Evolutionary conservation across 257 asterid genomes (phyloP).

Genomic region (Nicotiana tabacum): DNA sequence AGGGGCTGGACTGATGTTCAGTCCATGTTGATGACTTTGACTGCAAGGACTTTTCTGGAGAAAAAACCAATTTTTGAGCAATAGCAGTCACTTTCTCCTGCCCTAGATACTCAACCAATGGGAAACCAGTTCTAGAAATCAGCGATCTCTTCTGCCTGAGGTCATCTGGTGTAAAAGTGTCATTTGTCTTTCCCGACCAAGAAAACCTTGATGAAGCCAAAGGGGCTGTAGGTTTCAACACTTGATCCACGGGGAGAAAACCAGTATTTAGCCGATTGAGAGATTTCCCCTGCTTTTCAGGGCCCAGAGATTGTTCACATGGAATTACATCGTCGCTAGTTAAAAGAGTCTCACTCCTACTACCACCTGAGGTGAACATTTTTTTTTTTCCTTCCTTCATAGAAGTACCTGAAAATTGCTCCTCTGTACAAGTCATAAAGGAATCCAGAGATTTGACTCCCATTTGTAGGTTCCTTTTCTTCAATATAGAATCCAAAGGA

Average conservation of each 20-base stretch:
- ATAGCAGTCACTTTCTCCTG: slow-evolving; percentile 26
- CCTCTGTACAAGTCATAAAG: slow-evolving; percentile 12
- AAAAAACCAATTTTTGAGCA: slow-evolving; percentile 28
- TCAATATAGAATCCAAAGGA: slow-evolving; percentile 28
- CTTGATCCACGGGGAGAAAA: slow-evolving; percentile 18
- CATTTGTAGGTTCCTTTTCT: slow-evolving; percentile 11
- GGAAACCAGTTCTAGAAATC: slow-evolving; percentile 41
- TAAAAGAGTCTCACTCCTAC: slow-evolving; percentile 23
- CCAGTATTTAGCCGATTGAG: slow-evolving; percentile 20
- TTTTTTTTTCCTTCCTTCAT: slow-evolving; percentile 22
- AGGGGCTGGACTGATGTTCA: slow-evolving; percentile 24
- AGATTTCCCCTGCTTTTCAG: slow-evolving; percentile 21
- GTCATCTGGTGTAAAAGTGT: slow-evolving; percentile 27
- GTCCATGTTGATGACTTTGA: slow-evolving; percentile 32
- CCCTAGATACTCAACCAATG: slow-evolving; percentile 33
- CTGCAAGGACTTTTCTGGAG: slow-evolving; percentile 34
- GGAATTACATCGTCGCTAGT: slow-evolving; percentile 21
- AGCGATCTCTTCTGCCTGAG: slow-evolving; percentile 29
- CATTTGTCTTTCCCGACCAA: slow-evolving; percentile 32
- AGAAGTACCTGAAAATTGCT: slow-evolving; percentile 23
- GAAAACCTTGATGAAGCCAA: slow-evolving; percentile 44
- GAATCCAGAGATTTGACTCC: slow-evolving; percentile 8
- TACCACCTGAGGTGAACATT: slow-evolving; percentile 16
- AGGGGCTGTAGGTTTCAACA: slow-evolving; percentile 15
- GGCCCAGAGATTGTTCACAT: slow-evolving; percentile 32